phyloP scores from a whole-genome alignment of 1,284 basidiomycete species.

The Ceratobasidium sp. region DNA sequence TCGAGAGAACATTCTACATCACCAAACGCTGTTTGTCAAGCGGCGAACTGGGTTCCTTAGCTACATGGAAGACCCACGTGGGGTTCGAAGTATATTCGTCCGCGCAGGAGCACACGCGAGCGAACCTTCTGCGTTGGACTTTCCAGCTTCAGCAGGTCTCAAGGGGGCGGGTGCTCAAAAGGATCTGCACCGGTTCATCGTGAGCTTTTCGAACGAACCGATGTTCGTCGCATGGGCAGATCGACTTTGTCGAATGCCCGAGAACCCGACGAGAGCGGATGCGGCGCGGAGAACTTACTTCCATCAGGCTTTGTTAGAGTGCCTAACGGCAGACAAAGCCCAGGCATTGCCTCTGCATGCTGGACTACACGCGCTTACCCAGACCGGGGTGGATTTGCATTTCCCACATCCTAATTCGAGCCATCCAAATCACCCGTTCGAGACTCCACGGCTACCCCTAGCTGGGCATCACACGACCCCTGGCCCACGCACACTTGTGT shows the following conservation, averaged over 20 bases:
- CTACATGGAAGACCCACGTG: constrained; percentile 92
- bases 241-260: constrained; percentile 71
- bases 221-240: constrained; percentile 80
- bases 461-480: constrained; percentile 36
- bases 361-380: constrained; percentile 34
- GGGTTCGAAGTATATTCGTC: constrained; percentile 88
- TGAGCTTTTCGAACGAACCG: constrained; percentile 82
- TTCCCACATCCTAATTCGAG: constrained; percentile 2
- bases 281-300: constrained; percentile 69
- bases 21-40: constrained; percentile 90
- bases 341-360: constrained; percentile 63
- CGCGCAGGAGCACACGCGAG: constrained; percentile 79
- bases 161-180: constrained; percentile 69
- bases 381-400: constrained; percentile 27
- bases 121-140: constrained; percentile 80
- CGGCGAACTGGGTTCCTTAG: constrained; percentile 91
- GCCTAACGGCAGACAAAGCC: constrained; percentile 88
- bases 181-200: constrained; percentile 84
- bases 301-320: constrained; percentile 84
- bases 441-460: background rate
- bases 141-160: constrained; percentile 75
- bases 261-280: constrained; percentile 65
- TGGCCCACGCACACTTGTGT: constrained; percentile 38
- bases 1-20: constrained; percentile 72
- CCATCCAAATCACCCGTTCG: constrained; percentile 27